These are phyloP conservation scores for Sicyos edulis DNA, from an alignment of 306 rosid genomes.

Conservation along the genomic window DNA sequence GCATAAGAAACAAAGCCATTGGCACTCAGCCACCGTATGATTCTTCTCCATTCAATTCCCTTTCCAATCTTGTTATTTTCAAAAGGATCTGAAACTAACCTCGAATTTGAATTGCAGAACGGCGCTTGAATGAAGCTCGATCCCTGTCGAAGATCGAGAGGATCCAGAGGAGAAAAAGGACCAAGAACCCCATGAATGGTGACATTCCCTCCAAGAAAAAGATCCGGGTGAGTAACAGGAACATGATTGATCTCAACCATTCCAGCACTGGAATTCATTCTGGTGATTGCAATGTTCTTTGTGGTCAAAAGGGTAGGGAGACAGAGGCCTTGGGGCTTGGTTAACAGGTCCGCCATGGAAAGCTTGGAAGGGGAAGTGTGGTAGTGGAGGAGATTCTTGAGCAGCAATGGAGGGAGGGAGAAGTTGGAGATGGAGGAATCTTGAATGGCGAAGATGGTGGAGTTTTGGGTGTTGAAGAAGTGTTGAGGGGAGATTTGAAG, in stretches of 20 bases:
- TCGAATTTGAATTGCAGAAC: constrained; percentile 25
- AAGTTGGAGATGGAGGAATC: constrained; percentile 34
- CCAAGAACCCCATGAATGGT: constrained; percentile 58
- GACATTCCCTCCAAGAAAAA: constrained; percentile 38
- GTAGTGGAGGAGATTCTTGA: constrained; percentile 46
- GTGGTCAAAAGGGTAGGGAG: constrained; percentile 37
- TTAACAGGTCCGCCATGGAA: constrained; percentile 30
- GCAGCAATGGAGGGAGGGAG: constrained; percentile 51
- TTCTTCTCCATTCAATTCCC: constrained; percentile 42
- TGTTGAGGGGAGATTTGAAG: constrained; percentile 53
- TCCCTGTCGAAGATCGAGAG: constrained; percentile 28
- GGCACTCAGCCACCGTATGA: constrained; percentile 44
- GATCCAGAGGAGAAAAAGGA: constrained; percentile 43
- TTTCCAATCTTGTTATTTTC: constrained; percentile 22
- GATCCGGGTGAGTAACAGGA: constrained; percentile 46
- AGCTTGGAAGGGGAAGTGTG: constrained; percentile 35
- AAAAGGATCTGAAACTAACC: constrained; percentile 18
- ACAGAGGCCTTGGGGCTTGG: constrained; percentile 35
- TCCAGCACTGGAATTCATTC: constrained; percentile 21
- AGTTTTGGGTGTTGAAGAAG: constrained; percentile 33
- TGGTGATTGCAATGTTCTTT: constrained; percentile 40
- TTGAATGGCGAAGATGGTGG: constrained; percentile 44
- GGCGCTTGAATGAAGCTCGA: constrained; percentile 34
- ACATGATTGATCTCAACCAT: constrained; percentile 52
- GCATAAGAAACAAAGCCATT: constrained; percentile 47